phyloP scores from a whole-genome alignment of 2,329 filamentous ascomycete genomes.

The Nannizziopsis arthrosporioides region DNA sequence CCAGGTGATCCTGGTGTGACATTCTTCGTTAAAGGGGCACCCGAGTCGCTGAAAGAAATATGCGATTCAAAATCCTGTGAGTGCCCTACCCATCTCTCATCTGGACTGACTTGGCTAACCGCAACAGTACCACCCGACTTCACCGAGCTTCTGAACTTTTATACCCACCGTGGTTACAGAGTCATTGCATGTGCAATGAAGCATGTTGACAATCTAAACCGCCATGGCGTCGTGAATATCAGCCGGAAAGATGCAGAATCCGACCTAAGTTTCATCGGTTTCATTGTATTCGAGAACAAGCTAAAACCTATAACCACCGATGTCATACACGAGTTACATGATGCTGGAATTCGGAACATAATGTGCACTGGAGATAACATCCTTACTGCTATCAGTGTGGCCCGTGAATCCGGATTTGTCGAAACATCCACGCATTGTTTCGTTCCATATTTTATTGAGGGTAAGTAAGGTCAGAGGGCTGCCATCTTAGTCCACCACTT shows the following conservation, averaged over 20 bases:
- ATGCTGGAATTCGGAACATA: constrained; percentile 76
- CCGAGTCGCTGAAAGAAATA: constrained; percentile 91
- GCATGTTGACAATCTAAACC: constrained; percentile 74
- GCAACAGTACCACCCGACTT: constrained; percentile 67
- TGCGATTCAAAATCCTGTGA: constrained; percentile 68
- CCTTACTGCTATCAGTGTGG: constrained; percentile 68
- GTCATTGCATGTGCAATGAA: constrained; percentile 93
- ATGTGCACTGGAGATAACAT: constrained; percentile 89
- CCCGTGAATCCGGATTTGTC: constrained; percentile 69
- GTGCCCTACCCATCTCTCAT: constrained; percentile 22
- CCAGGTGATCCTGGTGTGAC: constrained; percentile 76
- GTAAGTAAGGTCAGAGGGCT: constrained; percentile 25
- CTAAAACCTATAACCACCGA: constrained; percentile 74
- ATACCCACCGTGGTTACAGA: constrained; percentile 90
- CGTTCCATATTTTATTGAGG: constrained; percentile 74
- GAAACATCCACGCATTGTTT: constrained; percentile 78
- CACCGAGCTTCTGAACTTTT: constrained; percentile 75
- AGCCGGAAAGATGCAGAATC: constrained; percentile 73
- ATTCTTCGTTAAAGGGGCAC: constrained; percentile 91
- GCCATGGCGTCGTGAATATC: constrained; percentile 93
- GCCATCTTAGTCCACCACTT: constrained; percentile 4
- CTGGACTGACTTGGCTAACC: constrained; percentile 21
- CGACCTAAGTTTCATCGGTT: constrained; percentile 76
- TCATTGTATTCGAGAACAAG: constrained; percentile 99
- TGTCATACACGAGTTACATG: constrained; percentile 68